Conservation (phyloP, 139 green algal genomes). For the Gonium pectorale region DNA sequence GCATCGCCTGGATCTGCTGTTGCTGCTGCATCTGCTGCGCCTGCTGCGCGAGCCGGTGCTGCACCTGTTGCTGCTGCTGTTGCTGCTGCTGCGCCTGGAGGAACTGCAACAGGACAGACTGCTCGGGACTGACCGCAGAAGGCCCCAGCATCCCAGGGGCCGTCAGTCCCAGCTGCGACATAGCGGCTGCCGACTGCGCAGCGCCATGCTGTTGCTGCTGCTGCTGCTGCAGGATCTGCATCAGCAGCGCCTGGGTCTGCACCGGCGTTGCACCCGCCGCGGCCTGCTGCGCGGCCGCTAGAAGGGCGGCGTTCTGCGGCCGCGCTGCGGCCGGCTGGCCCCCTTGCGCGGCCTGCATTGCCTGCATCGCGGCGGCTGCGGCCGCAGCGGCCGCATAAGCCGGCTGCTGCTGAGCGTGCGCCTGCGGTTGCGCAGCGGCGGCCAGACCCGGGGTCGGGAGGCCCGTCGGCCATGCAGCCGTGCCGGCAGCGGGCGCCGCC, state of each 20-base stretch:
- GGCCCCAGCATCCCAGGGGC: too few relatives aligned
- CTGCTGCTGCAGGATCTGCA: background rate
- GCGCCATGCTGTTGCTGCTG: background rate
- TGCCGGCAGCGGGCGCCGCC: too few relatives aligned
- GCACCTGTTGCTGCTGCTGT: background rate
- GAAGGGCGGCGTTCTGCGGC: background rate
- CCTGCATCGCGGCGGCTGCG: conserved; percentile 1
- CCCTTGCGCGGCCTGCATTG: background rate
- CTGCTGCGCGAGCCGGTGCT: background rate
- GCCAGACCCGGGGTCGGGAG: too few relatives aligned
- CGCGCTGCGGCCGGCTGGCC: background rate
- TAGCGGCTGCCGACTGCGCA: too few relatives aligned
- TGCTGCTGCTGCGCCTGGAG: conserved; percentile 11
- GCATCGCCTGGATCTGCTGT: background rate
- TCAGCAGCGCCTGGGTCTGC: background rate
- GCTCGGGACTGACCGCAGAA: too few relatives aligned
- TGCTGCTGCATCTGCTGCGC: conserved; percentile 1
- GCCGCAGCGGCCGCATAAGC: background rate
- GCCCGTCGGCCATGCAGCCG: too few relatives aligned
- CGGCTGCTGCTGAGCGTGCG: background rate
- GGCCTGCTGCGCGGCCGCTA: background rate
- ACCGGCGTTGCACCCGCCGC: background rate
- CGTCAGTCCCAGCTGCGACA: too few relatives aligned
- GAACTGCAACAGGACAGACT: background rate
- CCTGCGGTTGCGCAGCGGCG: too few relatives aligned